Percentiles rank a stretch among this genome's conserved stretches.
Evolutionary conservation across 2,329 filamentous ascomycete genomes (phyloP).

Genomic region (Fusarium abutilonis): DNA sequence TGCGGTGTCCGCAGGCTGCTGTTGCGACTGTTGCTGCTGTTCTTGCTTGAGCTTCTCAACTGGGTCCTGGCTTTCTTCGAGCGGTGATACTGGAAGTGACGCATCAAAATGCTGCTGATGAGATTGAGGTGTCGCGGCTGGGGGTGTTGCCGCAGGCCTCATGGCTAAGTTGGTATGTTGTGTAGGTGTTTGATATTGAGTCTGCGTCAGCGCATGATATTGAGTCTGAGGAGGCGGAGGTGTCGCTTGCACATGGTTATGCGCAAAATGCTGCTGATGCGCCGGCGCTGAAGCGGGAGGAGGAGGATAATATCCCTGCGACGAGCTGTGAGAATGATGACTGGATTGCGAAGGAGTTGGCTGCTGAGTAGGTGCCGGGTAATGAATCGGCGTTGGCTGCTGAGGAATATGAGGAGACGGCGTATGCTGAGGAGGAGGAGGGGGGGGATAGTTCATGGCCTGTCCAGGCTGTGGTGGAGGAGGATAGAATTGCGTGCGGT

Average conservation of each 20-base stretch:
- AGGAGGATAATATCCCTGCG: conserved; percentile 36
- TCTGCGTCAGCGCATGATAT: conserved; percentile 39
- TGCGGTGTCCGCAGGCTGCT: conserved; percentile 40
- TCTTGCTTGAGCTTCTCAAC: conserved; percentile 45
- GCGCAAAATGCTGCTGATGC: conserved; percentile 41
- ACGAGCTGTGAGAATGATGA: conserved; percentile 38
- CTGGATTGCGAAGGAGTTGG: conserved; percentile 38
- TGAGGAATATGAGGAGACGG: conserved; percentile 41
- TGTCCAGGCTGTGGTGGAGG: conserved; percentile 52
- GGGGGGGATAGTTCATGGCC: conserved; percentile 43
- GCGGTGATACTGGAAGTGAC: conserved; percentile 42
- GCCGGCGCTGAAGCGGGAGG: conserved; percentile 37
- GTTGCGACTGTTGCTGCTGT: conserved; percentile 27
- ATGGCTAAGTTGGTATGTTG: conserved; percentile 36
- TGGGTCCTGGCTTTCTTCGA: conserved; percentile 39
- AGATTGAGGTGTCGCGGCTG: conserved; percentile 39
- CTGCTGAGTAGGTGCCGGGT: conserved; percentile 40
- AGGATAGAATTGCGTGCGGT: conserved; percentile 58
- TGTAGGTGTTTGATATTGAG: conserved; percentile 42
- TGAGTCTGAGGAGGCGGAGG: conserved; percentile 34
- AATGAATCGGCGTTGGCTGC: conserved; percentile 28
- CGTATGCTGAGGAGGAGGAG: conserved; percentile 43
- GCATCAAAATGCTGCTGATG: conserved; percentile 44
- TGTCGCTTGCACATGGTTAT: conserved; percentile 41
- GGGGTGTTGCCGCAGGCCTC: conserved; percentile 37